A percentile compares a stretch with the other conserved stretches of the same genome.
Conservation (phyloP, 768 basidiomycete species). For the Terana coerulea region DNA sequence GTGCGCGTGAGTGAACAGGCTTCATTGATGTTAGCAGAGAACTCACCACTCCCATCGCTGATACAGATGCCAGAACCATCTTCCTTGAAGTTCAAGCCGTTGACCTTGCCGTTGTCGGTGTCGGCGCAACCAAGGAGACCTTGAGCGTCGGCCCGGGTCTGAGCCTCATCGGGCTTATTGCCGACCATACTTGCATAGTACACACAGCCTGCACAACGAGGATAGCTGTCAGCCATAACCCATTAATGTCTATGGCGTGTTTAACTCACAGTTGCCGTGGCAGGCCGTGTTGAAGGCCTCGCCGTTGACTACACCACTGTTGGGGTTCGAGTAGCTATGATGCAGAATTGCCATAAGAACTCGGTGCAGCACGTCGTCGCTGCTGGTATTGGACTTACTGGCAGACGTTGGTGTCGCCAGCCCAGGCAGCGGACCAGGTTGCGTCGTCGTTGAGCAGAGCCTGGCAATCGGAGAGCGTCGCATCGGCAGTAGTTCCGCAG, state of each 20-base stretch:
- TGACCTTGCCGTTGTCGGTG: background rate
- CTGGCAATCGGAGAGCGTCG: background rate
- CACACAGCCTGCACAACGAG: background rate
- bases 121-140: background rate
- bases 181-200: constrained; percentile 1
- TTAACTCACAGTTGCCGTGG: background rate
- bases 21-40: background rate
- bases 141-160: background rate
- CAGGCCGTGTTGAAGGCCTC: background rate
- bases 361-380: no score
- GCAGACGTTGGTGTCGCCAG: background rate
- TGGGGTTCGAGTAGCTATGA: background rate
- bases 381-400: background rate
- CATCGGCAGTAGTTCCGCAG: background rate
- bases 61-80: background rate
- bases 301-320: background rate
- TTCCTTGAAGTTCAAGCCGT: background rate
- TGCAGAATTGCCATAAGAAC: no score
- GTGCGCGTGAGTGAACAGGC: background rate
- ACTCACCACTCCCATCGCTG: background rate
- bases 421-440: background rate
- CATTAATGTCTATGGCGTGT: no score
- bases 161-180: background rate
- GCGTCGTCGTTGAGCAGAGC: background rate
- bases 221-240: no score